Base-by-base conservation (phyloP, 805 yeast species). In the Torulaspora gathmanii region DNA sequence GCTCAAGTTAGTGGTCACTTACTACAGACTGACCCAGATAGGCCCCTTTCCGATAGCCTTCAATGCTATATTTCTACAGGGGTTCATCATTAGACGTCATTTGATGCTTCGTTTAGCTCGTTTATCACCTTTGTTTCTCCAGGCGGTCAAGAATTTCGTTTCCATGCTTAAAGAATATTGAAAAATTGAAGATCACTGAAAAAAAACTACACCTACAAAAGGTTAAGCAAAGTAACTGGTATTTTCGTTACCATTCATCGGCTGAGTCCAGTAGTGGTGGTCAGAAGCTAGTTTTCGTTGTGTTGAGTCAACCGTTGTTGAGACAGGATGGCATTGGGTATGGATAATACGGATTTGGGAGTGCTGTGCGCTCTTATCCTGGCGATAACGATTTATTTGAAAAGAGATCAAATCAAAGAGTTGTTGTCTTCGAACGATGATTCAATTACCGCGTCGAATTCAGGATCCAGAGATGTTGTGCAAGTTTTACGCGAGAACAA, bases 311-410 rank as follows among this genome's bases (percentile, higher is more conserved):
- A 4, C 23, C n/a, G 20, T 13, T 28, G 13, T n/a, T 26, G 33
- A 26, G 31, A 9, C 35, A 45, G 16, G 16, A 78, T 77, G 81
- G 79, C 81, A 47, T 55, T 57, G 13, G 61, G 60, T 29, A 68
- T 88, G 53, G 95, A 88, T 63, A 70, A 81, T 5, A 71, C 86
- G 45, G 96, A 89, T 66, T 65, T 82, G 50, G 63, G 82, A 20
- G 89, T 86, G 12, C 69, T 89, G 44, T 71, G 75, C 12, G 83
- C 80, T 3, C 72, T 87, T 41, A 77, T 82, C 3, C 58, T 80
- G n/a, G 90, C 86, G 3, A 72, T 83, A 2, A 63, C 75, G 16
- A 78, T 82, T 7, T 87, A 82, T 64, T 75, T 81, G 64, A 79
- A 83, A 42, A 86, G 80, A 60, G 87, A 83, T 44, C 58, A 61